A percentile compares a stretch with the other conserved stretches of the same genome.
Evolutionary conservation across 371 early-diverging fungal genomes (phyloP).

Genomic region (Actinomortierella ambigua): DNA sequence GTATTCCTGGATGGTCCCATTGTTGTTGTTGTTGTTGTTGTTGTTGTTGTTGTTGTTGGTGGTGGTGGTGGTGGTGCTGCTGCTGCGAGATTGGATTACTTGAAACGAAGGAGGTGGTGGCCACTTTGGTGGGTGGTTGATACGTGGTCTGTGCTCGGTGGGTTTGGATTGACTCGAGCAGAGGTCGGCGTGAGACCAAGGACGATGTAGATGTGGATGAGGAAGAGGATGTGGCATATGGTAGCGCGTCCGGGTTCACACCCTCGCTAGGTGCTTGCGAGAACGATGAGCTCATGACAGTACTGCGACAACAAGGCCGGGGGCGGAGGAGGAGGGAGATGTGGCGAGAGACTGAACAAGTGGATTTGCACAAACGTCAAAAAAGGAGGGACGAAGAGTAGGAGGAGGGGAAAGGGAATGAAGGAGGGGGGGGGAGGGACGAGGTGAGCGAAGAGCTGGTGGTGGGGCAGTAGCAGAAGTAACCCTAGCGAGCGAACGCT

Average conservation of each 20-base stretch:
- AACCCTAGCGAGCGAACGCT: no score
- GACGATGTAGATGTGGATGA: conserved; percentile 7
- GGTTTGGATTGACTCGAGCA: conserved; percentile 12
- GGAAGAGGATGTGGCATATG: background rate
- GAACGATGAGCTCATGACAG: no score
- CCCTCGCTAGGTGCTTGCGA: no score
- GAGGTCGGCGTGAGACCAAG: conserved; percentile 2
- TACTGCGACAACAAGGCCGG: background rate
- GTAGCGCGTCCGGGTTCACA: background rate
- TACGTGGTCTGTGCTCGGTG: conserved; percentile 14
- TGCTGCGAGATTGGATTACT: background rate
- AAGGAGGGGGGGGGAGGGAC: background rate
- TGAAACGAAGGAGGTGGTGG: background rate
- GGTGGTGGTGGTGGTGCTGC: conserved; percentile 3
- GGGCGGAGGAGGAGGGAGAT: conserved; percentile 3
- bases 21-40: conserved; percentile 3
- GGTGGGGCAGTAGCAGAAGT: no score
- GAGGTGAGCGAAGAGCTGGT: no score
- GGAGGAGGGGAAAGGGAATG: background rate
- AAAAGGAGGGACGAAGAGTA: background rate
- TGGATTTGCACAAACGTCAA: background rate
- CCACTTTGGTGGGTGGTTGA: conserved; percentile 2
- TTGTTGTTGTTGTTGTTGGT: background rate
- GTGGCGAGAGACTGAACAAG: background rate
- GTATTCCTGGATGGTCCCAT: no score